phyloP scores from a whole-genome alignment of 768 basidiomycete genomes.

The Lanmaoa pseudosensibilis region DNA sequence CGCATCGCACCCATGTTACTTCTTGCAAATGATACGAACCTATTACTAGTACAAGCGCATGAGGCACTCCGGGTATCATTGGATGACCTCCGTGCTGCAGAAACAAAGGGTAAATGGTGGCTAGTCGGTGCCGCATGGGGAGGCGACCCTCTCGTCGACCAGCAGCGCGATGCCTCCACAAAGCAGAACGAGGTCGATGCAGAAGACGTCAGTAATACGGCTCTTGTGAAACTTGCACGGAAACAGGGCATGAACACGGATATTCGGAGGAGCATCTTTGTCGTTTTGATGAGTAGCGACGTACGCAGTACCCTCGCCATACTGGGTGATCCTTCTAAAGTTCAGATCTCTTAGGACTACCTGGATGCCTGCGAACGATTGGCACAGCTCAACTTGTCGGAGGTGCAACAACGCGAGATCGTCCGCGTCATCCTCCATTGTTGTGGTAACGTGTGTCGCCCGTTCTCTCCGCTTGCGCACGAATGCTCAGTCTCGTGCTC shows the following conservation, averaged over 20 bases:
- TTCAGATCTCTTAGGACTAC: constrained; percentile 68
- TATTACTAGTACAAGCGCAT: constrained; percentile 65
- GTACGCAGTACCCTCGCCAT: constrained; percentile 44
- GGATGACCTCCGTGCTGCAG: constrained; percentile 79
- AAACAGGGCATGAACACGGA: constrained; percentile 99
- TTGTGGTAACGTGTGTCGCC: constrained; percentile 73
- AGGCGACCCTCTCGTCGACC: constrained; percentile 86
- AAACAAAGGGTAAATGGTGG: constrained; percentile 97
- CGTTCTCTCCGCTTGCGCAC: neutral
- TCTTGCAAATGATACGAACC: neutral
- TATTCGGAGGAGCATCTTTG: constrained; percentile 85
- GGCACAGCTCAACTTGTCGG: constrained; percentile 76
- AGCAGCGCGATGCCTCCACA: constrained; percentile 38
- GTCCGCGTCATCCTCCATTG: constrained; percentile 92
- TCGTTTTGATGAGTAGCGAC: constrained; percentile 93
- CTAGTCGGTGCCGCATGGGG: constrained; percentile 95
- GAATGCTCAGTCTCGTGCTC: neutral
- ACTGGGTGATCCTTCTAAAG: neutral
- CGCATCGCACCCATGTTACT: neutral
- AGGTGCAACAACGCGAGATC: constrained; percentile 92
- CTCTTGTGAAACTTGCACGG: constrained; percentile 76
- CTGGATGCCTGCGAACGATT: constrained; percentile 94
- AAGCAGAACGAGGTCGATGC: constrained; percentile 23
- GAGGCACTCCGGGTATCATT: constrained; percentile 87
- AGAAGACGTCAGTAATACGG: constrained; percentile 36